These are phyloP conservation scores for Camelina neglecta DNA, from an alignment of 345 rosid genomes.

Conservation along the genomic window DNA sequence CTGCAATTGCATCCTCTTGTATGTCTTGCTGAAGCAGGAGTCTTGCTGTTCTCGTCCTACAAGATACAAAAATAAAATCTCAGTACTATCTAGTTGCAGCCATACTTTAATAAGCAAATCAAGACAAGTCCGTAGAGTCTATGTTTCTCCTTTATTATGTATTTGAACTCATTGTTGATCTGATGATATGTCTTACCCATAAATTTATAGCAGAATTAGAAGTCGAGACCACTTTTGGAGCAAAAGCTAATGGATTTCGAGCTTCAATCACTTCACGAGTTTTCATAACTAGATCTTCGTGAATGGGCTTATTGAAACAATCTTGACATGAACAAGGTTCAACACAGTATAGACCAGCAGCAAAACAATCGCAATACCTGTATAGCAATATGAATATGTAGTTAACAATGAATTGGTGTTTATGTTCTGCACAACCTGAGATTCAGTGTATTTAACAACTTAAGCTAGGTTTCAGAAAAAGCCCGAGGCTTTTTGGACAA, in stretches of 20 bases:
- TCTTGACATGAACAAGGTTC: constrained; percentile 73
- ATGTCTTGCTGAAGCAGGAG: constrained; percentile 84
- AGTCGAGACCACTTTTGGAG: constrained; percentile 71
- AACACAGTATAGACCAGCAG: constrained; percentile 77
- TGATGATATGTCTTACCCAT: constrained; percentile 49
- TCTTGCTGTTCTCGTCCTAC: constrained; percentile 60
- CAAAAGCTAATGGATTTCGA: constrained; percentile 82
- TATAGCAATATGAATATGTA: constrained; percentile 18
- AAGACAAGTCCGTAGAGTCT: constrained; percentile 17
- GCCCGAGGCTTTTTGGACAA: neutral
- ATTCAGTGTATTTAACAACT: neutral
- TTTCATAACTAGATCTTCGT: constrained; percentile 58
- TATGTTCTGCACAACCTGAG: neutral
- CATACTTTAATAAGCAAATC: constrained; percentile 4
- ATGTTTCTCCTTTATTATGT: neutral
- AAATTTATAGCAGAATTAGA: constrained; percentile 41
- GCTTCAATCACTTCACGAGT: constrained; percentile 63
- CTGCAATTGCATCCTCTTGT: constrained; percentile 85
- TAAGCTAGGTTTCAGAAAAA: neutral
- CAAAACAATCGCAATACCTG: constrained; percentile 91
- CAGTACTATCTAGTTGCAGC: neutral
- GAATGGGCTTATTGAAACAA: constrained; percentile 68
- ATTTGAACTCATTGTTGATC: neutral
- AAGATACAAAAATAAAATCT: neutral
- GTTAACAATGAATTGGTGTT: neutral